phyloP scores from a whole-genome alignment of 345 rosid genomes.

The Iberis pinnata region DNA sequence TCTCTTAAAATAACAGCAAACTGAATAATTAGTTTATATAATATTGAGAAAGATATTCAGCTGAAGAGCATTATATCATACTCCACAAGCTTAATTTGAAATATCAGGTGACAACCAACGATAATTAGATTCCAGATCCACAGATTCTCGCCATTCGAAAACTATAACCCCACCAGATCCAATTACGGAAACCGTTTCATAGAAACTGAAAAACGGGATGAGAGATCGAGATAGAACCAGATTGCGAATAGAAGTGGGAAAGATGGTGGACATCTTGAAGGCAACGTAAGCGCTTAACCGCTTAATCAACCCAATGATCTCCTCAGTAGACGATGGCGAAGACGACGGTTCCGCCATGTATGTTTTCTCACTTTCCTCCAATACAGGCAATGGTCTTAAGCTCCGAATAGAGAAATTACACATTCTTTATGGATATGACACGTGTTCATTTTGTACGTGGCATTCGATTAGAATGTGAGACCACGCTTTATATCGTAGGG shows the following conservation, averaged over 20 bases:
- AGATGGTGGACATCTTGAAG: slow-evolving; percentile 36
- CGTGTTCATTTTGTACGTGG: slow-evolving; percentile 14
- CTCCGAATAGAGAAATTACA: slow-evolving; percentile 4
- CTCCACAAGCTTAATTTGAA: slow-evolving; percentile 2
- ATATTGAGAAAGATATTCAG: too few species aligned
- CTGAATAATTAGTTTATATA: too few species aligned
- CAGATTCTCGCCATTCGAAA: background rate
- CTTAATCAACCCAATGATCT: slow-evolving; percentile 74
- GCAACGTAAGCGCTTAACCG: slow-evolving; percentile 82
- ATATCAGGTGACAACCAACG: background rate
- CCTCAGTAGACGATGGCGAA: slow-evolving; percentile 56
- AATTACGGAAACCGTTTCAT: background rate
- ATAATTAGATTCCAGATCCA: background rate
- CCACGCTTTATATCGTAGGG: slow-evolving; percentile 5
- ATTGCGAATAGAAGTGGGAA: slow-evolving; percentile 53
- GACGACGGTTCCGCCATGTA: slow-evolving; percentile 52
- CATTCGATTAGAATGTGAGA: background rate
- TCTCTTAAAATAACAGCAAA: too few species aligned
- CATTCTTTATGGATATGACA: slow-evolving; percentile 7
- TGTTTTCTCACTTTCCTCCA: background rate
- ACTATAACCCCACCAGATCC: slow-evolving; percentile 31
- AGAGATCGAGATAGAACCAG: slow-evolving; percentile 44
- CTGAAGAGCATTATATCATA: too few species aligned
- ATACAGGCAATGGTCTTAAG: slow-evolving; percentile 16
- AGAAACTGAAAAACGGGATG: background rate